A percentile compares a stretch with the other conserved stretches of the same genome.
Conservation (phyloP, 1,284 basidiomycete species). For the Melampsora larici-populina region DNA sequence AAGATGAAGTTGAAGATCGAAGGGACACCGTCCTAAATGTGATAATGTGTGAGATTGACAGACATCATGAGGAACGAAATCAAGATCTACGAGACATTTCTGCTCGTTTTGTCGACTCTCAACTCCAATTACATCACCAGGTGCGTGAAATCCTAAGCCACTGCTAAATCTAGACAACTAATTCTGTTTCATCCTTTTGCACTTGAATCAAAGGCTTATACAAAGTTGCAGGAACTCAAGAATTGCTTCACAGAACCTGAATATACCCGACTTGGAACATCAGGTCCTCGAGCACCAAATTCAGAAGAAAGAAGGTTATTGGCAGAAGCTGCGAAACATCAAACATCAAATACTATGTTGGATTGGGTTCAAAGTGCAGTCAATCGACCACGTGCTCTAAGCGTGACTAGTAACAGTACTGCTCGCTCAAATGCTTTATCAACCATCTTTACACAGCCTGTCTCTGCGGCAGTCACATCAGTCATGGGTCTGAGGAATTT, state of each 20-base stretch:
- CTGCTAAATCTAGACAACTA: too few relatives aligned
- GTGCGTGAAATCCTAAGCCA: not conserved
- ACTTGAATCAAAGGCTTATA: not conserved
- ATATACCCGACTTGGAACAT: not conserved
- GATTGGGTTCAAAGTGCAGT: not conserved
- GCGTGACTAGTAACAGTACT: not conserved
- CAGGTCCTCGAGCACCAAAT: not conserved
- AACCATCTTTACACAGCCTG: not conserved
- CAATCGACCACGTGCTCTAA: not conserved
- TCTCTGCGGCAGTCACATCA: not conserved
- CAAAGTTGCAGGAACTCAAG: not conserved
- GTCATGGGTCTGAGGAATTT: not conserved
- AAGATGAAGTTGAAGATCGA: constrained; percentile 13
- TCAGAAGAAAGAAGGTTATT: not conserved
- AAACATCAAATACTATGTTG: not conserved
- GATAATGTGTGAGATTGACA: constrained; percentile 33
- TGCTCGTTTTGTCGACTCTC: constrained; percentile 15
- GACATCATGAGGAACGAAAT: constrained; percentile 27
- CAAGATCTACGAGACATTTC: constrained; percentile 3
- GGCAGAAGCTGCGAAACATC: not conserved
- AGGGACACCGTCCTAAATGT: constrained; percentile 40
- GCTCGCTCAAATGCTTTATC: not conserved
- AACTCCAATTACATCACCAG: constrained; percentile 27
- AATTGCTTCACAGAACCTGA: not conserved
- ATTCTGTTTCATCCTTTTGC: too few relatives aligned